Conservation (phyloP, 2,329 filamentous ascomycete genomes). For the Aspergillus pseudoglaucus region DNA sequence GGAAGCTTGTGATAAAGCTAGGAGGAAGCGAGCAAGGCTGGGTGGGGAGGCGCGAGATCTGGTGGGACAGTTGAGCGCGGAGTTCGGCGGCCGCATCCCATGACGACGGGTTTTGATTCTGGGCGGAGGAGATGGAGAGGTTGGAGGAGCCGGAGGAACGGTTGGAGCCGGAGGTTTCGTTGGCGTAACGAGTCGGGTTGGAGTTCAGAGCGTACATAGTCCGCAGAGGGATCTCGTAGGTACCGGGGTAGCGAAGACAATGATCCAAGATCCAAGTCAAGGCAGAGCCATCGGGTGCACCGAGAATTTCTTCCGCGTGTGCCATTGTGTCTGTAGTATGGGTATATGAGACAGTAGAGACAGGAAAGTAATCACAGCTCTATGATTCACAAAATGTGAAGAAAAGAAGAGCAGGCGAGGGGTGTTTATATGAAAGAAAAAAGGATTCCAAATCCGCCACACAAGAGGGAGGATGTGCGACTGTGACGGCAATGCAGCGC, state of each 20-base stretch:
- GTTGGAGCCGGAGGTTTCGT: slow-evolving; percentile 32
- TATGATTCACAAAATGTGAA: not conserved
- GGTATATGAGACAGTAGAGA: not conserved
- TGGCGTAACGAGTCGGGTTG: slow-evolving; percentile 41
- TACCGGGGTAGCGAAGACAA: slow-evolving; percentile 54
- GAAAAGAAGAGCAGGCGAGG: not conserved
- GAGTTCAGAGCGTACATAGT: slow-evolving; percentile 64
- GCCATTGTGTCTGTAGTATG: slow-evolving; percentile 12
- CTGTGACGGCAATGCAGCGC: not conserved
- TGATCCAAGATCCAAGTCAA: slow-evolving; percentile 54
- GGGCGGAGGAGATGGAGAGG: slow-evolving; percentile 20
- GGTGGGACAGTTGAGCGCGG: slow-evolving; percentile 37
- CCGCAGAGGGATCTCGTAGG: slow-evolving; percentile 60
- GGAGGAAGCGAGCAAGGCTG: slow-evolving; percentile 58
- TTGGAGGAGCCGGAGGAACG: slow-evolving; percentile 27
- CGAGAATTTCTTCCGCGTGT: slow-evolving; percentile 11
- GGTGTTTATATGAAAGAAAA: not conserved
- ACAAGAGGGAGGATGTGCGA: not conserved
- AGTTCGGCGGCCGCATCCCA: slow-evolving; percentile 37
- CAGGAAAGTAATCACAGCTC: not conserved
- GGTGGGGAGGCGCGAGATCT: slow-evolving; percentile 52
- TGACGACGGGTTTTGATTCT: slow-evolving; percentile 12
- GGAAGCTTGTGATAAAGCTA: slow-evolving; percentile 56
- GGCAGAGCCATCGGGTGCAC: slow-evolving; percentile 33
- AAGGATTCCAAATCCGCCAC: not conserved